A percentile compares a stretch with the other conserved stretches of the same genome.
Evolutionary conservation across 1,139 yeast genomes (phyloP).

Genomic region (Pichia cactophila): DNA sequence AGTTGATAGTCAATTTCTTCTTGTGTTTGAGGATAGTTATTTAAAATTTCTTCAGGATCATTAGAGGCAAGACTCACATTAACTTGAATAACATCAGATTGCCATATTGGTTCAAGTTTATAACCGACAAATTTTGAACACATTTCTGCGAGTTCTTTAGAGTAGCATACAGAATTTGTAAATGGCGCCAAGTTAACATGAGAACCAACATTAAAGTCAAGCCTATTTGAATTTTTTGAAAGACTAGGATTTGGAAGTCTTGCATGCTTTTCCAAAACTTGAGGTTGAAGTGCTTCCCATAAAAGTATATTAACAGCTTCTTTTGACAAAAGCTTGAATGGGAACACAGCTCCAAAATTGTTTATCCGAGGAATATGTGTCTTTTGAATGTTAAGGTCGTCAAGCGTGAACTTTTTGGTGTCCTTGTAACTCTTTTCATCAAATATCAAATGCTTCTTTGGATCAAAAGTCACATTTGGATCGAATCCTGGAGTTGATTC

Average conservation of each 20-base stretch:
- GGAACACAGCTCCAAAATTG: conserved; percentile 29
- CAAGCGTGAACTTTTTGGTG: conserved; percentile 24
- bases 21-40: conserved; percentile 13
- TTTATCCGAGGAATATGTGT: conserved; percentile 28
- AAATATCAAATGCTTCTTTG: conserved; percentile 27
- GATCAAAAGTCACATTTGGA: conserved; percentile 28
- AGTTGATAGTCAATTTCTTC: conserved; percentile 14
- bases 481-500: conserved; percentile 27
- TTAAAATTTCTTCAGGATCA: conserved; percentile 17
- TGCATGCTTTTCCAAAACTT: conserved; percentile 25
- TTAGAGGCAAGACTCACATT: conserved; percentile 30
- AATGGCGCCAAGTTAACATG: conserved; percentile 29
- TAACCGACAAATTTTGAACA: conserved; percentile 26
- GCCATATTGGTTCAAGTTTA: conserved; percentile 26
- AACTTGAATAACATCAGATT: conserved; percentile 29
- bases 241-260: conserved; percentile 25
- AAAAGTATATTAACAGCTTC: conserved; percentile 33
- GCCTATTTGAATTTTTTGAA: conserved; percentile 26
- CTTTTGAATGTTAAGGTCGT: conserved; percentile 28
- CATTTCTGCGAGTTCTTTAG: conserved; percentile 23
- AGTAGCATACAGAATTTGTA: conserved; percentile 25
- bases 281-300: conserved; percentile 30
- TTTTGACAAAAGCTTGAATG: conserved; percentile 30
- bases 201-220: conserved; percentile 32
- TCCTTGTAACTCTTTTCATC: conserved; percentile 23